Conservation (phyloP, 108 stramenopile genomes). For the Skeletonema marinoi region DNA sequence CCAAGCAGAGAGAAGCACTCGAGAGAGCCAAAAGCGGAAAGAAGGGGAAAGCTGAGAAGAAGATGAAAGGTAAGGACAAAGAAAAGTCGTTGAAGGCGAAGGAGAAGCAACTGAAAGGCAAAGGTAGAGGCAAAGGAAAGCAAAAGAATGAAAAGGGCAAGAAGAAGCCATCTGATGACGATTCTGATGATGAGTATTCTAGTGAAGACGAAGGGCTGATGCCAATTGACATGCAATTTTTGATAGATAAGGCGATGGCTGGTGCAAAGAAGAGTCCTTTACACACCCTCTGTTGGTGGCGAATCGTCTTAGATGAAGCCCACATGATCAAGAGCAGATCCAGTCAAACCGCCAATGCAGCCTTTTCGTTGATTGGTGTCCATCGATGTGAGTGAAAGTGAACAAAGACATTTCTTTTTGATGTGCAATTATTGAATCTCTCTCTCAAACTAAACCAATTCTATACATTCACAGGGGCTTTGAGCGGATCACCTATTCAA, state of each 20-base stretch:
- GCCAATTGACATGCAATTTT: conserved; percentile 59
- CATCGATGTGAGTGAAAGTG: conserved; percentile 51
- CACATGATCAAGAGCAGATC: conserved; percentile 92
- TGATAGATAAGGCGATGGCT: conserved; percentile 77
- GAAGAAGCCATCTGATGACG: conserved; percentile 49
- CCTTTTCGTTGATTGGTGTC: conserved; percentile 89
- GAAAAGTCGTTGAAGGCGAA: conserved; percentile 8
- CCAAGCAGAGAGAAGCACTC: conserved; percentile 57
- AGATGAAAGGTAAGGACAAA: conserved; percentile 11
- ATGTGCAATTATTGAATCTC: conserved; percentile 16
- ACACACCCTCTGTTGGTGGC: conserved; percentile 92
- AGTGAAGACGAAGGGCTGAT: conserved; percentile 44
- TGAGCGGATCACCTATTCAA: conserved; percentile 97
- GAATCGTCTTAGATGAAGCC: conserved; percentile 89
- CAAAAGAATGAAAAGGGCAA: conserved; percentile 29
- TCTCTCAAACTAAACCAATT: not conserved
- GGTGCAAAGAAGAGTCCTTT: conserved; percentile 76
- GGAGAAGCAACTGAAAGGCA: conserved; percentile 11
- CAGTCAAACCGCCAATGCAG: conserved; percentile 95
- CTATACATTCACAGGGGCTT: conserved; percentile 57
- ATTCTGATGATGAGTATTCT: conserved; percentile 36
- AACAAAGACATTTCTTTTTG: not conserved
- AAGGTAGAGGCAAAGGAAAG: conserved; percentile 37
- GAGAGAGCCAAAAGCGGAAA: conserved; percentile 24
- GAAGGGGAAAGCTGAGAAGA: conserved; percentile 39